Base-by-base conservation (phyloP, 768 basidiomycete genomes). In the Phlebiopsis flavidoalba region DNA sequence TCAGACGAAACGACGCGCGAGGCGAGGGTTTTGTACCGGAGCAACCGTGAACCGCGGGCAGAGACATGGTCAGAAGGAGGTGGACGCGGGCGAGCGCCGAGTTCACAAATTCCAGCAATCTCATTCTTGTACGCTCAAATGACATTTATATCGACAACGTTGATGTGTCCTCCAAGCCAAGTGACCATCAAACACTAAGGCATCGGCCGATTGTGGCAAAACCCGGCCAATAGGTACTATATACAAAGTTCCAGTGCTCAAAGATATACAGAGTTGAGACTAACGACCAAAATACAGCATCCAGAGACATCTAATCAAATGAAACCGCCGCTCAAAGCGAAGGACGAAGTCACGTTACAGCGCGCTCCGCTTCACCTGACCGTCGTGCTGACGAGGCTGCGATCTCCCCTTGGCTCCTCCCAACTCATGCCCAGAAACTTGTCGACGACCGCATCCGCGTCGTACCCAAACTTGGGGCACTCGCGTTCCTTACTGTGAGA, bases 401-500 rank as follows among this genome's bases (percentile, higher is more conserved):
- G 17, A 62, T 54, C 31, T 51, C 51, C 49, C 24, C 37, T 26
- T 67, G n/a, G n/a, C n/a, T n/a, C n/a, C 40, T 3, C 40, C 40
- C 40, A 43, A 2, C 14, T 71, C 69, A 1, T n/a, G 46, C 60
- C 81, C 80, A 83, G n/a, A 80, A 83, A 86, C 58, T 65, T 65
- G 49, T 84, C 80, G 6, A 77, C 82, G 37, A 72, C 81, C 10
- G 26, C 69, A 49, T 85, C 83, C 0, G 82, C 80, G 60, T 85
- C 83, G 61, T 85, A 84, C 14, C 76, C 74, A 69, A 84, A 86
- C 65, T 80, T 78, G 5, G 63, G n/a, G n/a, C n/a, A n/a, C n/a
- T 64, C 37, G 51, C 59, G 56, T 70, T 84, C 75, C n/a, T 83
- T 83, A 54, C 67, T 70, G 65, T 74, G 76, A 67, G n/a, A n/a